Base-by-base conservation (phyloP, 345 rosid genomes). In the Eucalyptus microcorys region DNA sequence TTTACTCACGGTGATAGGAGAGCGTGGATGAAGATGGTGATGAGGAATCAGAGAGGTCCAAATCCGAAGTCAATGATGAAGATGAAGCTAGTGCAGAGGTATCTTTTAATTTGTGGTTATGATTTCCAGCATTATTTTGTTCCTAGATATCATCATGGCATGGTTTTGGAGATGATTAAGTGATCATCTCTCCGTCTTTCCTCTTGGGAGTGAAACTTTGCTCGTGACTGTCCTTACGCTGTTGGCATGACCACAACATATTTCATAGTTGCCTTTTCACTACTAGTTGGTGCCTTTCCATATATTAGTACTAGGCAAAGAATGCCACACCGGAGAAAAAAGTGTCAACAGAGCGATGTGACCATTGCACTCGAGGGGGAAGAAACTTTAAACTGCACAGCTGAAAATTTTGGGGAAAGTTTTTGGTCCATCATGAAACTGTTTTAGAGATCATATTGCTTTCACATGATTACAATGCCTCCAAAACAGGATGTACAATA, bases 61-160 rank as follows among this genome's bases (percentile, higher is more conserved):
- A 93, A 88, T 95, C 97, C 26, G 98, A 96, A 91, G 97, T 93
- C 91, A 91, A 94, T 79, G 96, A 94, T 86, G 97, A 94, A 87
- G 95, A 92, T 49, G 95, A 92, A 88, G 96, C 92, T 76, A 95
- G 94, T 30, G 87, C 59, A 19, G 87, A 86, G 87, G 87, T 76
- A 21, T 40, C 47, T 76, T 68, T 42, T 59, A 53, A 19, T 76
- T 6, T 87, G 27, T 66, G 32, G 48, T 32, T 48, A 45, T 66
- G 96, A 95, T 94, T 55, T 16, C 61, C 43, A 14, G 24, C 49
- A 37, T 80, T 37, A 26, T 40, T 84, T 81, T 34, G 40, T 81
- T 71, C 32, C 49, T 76, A 40, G 15, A 76, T 76, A 40, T 40
- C 24, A 76, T 10, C 30, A 11, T 40, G 84, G 47, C 9, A 40